A percentile compares a stretch with the other conserved stretches of the same genome.
phyloP scores from a whole-genome alignment of 345 rosid genomes.

The Sonneratia alba region DNA sequence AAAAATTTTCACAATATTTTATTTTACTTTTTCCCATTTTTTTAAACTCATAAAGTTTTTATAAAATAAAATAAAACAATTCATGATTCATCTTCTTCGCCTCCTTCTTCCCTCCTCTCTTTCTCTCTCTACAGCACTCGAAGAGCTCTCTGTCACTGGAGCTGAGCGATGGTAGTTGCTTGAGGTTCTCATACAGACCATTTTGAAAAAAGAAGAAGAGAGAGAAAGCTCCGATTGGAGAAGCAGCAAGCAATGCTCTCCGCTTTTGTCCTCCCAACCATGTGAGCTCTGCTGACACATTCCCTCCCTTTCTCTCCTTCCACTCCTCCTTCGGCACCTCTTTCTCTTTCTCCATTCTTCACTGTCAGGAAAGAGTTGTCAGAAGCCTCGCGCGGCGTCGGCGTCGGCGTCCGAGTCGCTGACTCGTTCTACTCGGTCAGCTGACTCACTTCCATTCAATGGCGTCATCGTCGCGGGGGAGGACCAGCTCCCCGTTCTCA shows the following conservation, averaged over 20 bases:
- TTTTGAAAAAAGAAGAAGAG: background rate
- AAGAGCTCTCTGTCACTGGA: no score
- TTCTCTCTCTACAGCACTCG: constrained; percentile 14
- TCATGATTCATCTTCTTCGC: constrained; percentile 11
- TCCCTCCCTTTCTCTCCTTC: constrained; percentile 44
- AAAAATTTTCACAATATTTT: no score
- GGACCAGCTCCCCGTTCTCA: constrained; percentile 78
- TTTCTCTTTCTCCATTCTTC: constrained; percentile 8
- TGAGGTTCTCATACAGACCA: no score
- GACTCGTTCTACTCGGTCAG: constrained; percentile 1
- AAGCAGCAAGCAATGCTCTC: constrained; percentile 19
- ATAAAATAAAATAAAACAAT: background rate
- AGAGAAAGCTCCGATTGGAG: background rate
- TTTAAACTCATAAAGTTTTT: constrained; percentile 7
- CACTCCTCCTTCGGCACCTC: constrained; percentile 22
- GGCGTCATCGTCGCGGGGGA: constrained; percentile 79
- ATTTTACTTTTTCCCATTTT: background rate
- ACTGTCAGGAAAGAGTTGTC: background rate
- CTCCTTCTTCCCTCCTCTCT: constrained; percentile 8
- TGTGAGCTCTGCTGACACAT: constrained; percentile 38
- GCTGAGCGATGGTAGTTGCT: no score
- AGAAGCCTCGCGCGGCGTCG: constrained; percentile 8
- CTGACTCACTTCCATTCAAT: constrained; percentile 35
- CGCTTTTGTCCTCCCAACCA: constrained; percentile 52
- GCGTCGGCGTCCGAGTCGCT: background rate